These are phyloP conservation scores for Dendrothele bispora DNA, from an alignment of 768 basidiomycete species.

Conservation along the genomic window DNA sequence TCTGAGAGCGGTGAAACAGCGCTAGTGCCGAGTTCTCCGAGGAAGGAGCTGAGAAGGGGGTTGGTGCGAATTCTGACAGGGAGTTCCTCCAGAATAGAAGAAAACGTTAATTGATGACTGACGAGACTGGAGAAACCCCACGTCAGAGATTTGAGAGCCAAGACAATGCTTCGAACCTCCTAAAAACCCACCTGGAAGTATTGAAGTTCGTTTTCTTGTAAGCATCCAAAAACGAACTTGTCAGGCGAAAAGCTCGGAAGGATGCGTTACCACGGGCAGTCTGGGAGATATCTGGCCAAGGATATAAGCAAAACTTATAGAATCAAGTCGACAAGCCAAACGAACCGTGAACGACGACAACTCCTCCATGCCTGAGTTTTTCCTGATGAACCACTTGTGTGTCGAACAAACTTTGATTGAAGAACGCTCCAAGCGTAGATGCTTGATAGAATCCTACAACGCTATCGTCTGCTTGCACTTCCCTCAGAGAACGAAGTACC, in stretches of 20 bases:
- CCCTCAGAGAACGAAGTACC: slow-evolving; percentile 86
- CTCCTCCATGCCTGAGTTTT: slow-evolving; percentile 80
- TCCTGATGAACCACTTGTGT: slow-evolving; percentile 86
- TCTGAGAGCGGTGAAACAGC: slow-evolving; percentile 36
- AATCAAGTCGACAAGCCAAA: slow-evolving; percentile 11
- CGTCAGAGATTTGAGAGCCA: slow-evolving; percentile 9
- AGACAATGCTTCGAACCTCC: too few species aligned
- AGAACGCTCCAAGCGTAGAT: slow-evolving; percentile 82
- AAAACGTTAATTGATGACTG: slow-evolving; percentile 80
- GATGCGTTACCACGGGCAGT: slow-evolving; percentile 81
- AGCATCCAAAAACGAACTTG: slow-evolving; percentile 76
- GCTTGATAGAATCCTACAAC: slow-evolving; percentile 95
- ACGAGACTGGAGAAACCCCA: slow-evolving; percentile 57
- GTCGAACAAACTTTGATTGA: slow-evolving; percentile 77
- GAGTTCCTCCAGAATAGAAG: slow-evolving; percentile 82
- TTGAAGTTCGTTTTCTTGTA: slow-evolving; percentile 85
- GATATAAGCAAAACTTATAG: neutral
- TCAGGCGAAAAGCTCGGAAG: slow-evolving; percentile 87
- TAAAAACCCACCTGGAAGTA: slow-evolving; percentile 64
- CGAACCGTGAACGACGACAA: slow-evolving; percentile 83
- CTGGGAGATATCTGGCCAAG: slow-evolving; percentile 66
- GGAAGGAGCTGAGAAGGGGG: slow-evolving; percentile 75
- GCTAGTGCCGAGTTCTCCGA: slow-evolving; percentile 59
- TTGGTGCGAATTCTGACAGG: slow-evolving; percentile 85
- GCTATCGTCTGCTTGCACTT: slow-evolving; percentile 89